A percentile compares a stretch with the other conserved stretches of the same genome.
These are phyloP conservation scores for Aureobasidium sp. DNA, from an alignment of 2,329 filamentous ascomycete genomes.

Conservation along the genomic window DNA sequence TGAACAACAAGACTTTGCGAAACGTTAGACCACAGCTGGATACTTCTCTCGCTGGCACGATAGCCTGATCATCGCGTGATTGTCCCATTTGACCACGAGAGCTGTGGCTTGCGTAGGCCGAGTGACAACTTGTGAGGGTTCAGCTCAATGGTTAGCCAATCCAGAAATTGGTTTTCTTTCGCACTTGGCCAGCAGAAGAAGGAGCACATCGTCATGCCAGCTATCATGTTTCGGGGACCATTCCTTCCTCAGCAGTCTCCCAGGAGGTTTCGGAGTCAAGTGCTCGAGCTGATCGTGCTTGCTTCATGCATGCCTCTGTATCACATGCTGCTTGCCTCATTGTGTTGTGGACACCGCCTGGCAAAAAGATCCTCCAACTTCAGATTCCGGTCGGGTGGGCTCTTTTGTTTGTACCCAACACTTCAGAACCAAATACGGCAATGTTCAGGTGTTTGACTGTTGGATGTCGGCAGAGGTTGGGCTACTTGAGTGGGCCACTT, in stretches of 20 bases:
- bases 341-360: neutral
- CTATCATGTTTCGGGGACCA: neutral
- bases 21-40: neutral
- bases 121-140: neutral
- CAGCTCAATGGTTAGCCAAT: neutral
- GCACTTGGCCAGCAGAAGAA: neutral
- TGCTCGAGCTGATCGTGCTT: neutral
- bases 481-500: neutral
- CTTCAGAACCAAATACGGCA: neutral
- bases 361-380: neutral
- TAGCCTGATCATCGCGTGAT: neutral
- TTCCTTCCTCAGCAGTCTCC: too few species aligned
- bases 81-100: neutral
- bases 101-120: neutral
- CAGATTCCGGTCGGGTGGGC: neutral
- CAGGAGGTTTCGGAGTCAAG: neutral
- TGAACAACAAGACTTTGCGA: neutral
- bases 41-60: neutral
- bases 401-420: neutral
- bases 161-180: neutral
- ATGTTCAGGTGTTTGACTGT: neutral
- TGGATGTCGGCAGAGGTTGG: constrained; percentile 5
- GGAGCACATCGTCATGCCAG: neutral
- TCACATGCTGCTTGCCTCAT: neutral
- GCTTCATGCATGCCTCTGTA: neutral